Conservation (phyloP, 2,329 filamentous ascomycete genomes). For the Biscogniauxia mediterranea region DNA sequence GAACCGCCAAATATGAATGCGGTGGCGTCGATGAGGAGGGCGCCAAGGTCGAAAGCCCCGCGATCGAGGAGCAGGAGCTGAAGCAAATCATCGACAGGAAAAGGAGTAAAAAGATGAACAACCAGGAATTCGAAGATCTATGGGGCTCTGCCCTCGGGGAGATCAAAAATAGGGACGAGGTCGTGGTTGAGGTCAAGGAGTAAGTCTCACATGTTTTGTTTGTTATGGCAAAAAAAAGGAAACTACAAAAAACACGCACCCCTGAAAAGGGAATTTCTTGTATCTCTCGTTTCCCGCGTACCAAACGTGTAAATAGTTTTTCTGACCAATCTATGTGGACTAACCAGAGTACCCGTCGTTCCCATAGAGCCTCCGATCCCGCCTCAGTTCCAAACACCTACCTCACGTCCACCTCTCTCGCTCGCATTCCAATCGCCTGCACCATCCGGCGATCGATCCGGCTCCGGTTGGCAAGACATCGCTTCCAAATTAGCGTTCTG, state of each 20-base stretch:
- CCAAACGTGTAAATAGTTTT: conserved; percentile 13
- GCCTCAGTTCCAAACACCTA: conserved; percentile 57
- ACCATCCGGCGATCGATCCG: conserved; percentile 75
- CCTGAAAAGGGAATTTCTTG: background rate
- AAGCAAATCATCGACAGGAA: conserved; percentile 74
- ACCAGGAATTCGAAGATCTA: conserved; percentile 88
- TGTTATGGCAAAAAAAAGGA: background rate
- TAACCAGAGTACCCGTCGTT: conserved; percentile 79
- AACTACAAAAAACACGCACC: background rate
- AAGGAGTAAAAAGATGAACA: conserved; percentile 78
- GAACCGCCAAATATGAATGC: conserved; percentile 87
- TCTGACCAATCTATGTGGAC: conserved; percentile 59
- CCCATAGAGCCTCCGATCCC: conserved; percentile 70
- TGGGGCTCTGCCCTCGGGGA: conserved; percentile 74
- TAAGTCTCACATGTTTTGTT: conserved; percentile 45
- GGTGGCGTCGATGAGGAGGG: conserved; percentile 67
- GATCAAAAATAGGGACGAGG: conserved; percentile 61
- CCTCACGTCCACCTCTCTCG: conserved; percentile 85
- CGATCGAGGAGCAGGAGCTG: conserved; percentile 66
- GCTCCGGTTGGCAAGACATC: conserved; percentile 81
- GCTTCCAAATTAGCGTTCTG: conserved; percentile 75
- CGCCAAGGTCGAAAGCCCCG: conserved; percentile 55
- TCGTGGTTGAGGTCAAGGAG: conserved; percentile 50
- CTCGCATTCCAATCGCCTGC: conserved; percentile 84
- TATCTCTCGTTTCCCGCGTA: conserved; percentile 1